Conservation (phyloP, 2,329 filamentous ascomycete genomes). For the Pestalotiopsis fici region DNA sequence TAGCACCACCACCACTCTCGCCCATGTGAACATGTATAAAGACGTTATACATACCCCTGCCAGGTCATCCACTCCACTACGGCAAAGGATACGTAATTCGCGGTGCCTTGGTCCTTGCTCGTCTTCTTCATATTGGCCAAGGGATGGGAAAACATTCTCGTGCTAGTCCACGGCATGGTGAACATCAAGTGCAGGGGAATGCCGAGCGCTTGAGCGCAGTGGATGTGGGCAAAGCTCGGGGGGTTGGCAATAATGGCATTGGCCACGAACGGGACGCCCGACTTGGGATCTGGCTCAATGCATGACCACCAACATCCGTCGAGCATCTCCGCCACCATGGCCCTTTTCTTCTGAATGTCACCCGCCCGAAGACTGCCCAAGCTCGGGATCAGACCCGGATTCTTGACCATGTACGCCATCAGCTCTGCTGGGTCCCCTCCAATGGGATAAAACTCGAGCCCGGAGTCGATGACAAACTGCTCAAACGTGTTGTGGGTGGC, state of each 20-base stretch:
- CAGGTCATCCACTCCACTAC: slow-evolving; percentile 86
- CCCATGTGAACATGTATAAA: neutral
- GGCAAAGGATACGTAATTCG: slow-evolving; percentile 78
- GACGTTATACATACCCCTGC: slow-evolving; percentile 58
- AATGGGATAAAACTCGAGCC: slow-evolving; percentile 76
- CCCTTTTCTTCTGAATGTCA: slow-evolving; percentile 34
- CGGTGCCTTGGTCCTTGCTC: slow-evolving; percentile 51
- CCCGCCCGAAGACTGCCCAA: slow-evolving; percentile 35
- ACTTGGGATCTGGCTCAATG: slow-evolving; percentile 60
- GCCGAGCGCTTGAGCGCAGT: slow-evolving; percentile 74
- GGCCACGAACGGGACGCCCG: slow-evolving; percentile 71
- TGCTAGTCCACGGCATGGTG: slow-evolving; percentile 88
- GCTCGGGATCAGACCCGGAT: slow-evolving; percentile 37
- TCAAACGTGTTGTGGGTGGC: slow-evolving; percentile 73
- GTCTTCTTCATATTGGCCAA: slow-evolving; percentile 61
- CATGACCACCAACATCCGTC: slow-evolving; percentile 86
- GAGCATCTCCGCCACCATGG: slow-evolving; percentile 73
- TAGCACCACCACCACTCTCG: neutral
- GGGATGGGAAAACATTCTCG: slow-evolving; percentile 78
- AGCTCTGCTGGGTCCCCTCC: slow-evolving; percentile 74
- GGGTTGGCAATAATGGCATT: slow-evolving; percentile 81
- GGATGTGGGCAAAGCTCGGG: slow-evolving; percentile 75
- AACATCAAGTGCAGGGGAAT: slow-evolving; percentile 86
- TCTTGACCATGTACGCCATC: slow-evolving; percentile 62
- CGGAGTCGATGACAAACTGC: slow-evolving; percentile 65